A percentile compares a stretch with the other conserved stretches of the same genome.
Evolutionary conservation across 1,284 basidiomycete species (phyloP).

Genomic region (Pascua guehoae): DNA sequence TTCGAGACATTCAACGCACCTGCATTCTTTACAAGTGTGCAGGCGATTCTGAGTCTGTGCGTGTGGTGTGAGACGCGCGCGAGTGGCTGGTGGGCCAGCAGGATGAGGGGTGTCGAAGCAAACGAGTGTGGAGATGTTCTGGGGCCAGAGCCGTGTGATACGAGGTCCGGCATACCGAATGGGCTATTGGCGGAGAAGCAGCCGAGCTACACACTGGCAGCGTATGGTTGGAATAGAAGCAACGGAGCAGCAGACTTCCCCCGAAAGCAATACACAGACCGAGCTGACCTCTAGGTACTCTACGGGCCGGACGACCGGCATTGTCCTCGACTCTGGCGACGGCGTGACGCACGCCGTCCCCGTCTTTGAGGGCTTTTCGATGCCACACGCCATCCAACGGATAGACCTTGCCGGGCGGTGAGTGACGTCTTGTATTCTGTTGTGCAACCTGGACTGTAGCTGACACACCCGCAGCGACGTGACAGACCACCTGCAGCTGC

Average conservation of each 20-base stretch:
- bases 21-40: slow-evolving; percentile 92
- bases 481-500: slow-evolving; percentile 89
- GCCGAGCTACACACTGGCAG: too few relatives aligned
- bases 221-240: too few relatives aligned
- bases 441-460: slow-evolving; percentile 7
- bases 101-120: too few relatives aligned
- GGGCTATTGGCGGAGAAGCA: too few relatives aligned
- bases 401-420: slow-evolving; percentile 94
- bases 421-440: slow-evolving; percentile 29
- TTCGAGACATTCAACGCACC: slow-evolving; percentile 99
- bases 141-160: too few relatives aligned
- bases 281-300: slow-evolving; percentile 69
- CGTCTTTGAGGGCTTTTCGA: slow-evolving; percentile 98
- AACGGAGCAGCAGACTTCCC: background rate
- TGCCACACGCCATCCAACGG: slow-evolving; percentile 95
- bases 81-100: too few relatives aligned
- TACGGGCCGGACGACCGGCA: slow-evolving; percentile 97
- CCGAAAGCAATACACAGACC: too few relatives aligned
- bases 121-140: too few relatives aligned
- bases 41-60: slow-evolving; percentile 93
- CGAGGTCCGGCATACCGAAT: too few relatives aligned
- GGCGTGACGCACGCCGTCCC: slow-evolving; percentile 99
- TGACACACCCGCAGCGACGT: slow-evolving; percentile 69
- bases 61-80: slow-evolving; percentile 35
- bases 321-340: slow-evolving; percentile 97